Base-by-base conservation (phyloP, 2,329 filamentous ascomycete genomes). In the Emericellopsis cladophorae region DNA sequence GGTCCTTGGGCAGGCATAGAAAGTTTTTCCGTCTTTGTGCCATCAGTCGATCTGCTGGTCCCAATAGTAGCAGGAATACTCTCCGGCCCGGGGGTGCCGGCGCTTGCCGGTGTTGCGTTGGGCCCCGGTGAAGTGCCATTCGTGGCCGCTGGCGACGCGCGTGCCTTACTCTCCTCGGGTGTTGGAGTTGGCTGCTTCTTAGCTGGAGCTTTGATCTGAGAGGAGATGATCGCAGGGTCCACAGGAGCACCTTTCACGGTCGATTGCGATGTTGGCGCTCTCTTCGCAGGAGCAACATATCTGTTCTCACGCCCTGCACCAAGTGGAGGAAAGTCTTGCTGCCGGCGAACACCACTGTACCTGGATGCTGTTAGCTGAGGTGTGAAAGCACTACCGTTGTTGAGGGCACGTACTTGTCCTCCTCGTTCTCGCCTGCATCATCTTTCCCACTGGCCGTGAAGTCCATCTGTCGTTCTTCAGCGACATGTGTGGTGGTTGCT, bases 291-390 rank as follows among this genome's bases (percentile, higher is more conserved):
- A 29, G 92, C 90, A 1, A 84, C 94, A 59, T 98, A 98, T 60
- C 86, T 90, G 60, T 75, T 76, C 48, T 70, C 66, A 15, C 67
- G 62, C 35, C 59, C 63, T 37, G 45, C 47, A 15, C 65, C 55
- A 26, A 93, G 68, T n/a, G 82, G 73, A 6, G 81, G 75, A 51
- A 83, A 83, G 42, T 84, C 80, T 12, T 29, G 26, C 47, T 76
- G 71, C 48, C 90, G 80, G 46, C 81, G 81, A 42, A 98, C 92
- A 56, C 90, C 90, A 55, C 89, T 95, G 64, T 96, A 96, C 57
- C 82, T 86, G 39, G 29, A 39, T 21, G 31, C 5, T 43, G 42
- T 58, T 42, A 55, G 52, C 22, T 21, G 18, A 21, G 18, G 18
- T 21, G 18, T 21, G 18, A 21, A 15, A 37, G 32, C 40, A 24